Base-by-base conservation (phyloP, 2,329 filamentous ascomycete genomes). In the Sporothrix protearum region DNA sequence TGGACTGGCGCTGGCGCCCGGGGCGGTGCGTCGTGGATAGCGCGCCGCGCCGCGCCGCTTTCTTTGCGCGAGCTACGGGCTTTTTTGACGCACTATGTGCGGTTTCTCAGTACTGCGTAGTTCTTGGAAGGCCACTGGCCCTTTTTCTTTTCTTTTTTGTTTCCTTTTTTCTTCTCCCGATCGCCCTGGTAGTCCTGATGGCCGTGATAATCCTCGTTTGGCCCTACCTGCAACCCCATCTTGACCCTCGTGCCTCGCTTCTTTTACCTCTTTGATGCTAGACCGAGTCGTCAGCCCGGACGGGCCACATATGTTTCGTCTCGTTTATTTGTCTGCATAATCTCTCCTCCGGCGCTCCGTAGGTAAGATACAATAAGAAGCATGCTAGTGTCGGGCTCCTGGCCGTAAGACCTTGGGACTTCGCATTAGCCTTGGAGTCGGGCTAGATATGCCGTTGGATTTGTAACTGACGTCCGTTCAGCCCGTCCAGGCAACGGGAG, bases 11-110 rank as follows among this genome's bases (percentile, higher is more conserved):
- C 36, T 63, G 59, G 7, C 49, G 49, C 49, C 12, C 59, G 59
- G 59, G n/a, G 59, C 59, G 59, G 59, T 45, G 59, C 59, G 59
- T 47, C 14, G 22, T 45, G 55, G 19, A 28, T 59, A 47, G 55
- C 55, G 55, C 16, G 30, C 55, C 55, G 55, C 55, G 55, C 55
- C 55, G 59, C 57, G n/a, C n/a, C n/a, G n/a, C n/a, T 25, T 64
- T 28, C 25, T 64, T 64, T 1, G 59, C 14, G 25, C 28, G 53
- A 25, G 53, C 53, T 33, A 57, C 53, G 53, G 49, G 53, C 14
- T 12, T 19, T 57, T 19, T 57, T 25, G 14, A 47, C 42, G 42
- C 42, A 47, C 14, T 47, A 47, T 14, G 42, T 12, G 12, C 42
- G 19, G 42, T 25, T 33, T n/a, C n/a, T n/a, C n/a, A n/a, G n/a